phyloP scores from a whole-genome alignment of 805 yeast genomes.

The Kockiozyma suomiensis region DNA sequence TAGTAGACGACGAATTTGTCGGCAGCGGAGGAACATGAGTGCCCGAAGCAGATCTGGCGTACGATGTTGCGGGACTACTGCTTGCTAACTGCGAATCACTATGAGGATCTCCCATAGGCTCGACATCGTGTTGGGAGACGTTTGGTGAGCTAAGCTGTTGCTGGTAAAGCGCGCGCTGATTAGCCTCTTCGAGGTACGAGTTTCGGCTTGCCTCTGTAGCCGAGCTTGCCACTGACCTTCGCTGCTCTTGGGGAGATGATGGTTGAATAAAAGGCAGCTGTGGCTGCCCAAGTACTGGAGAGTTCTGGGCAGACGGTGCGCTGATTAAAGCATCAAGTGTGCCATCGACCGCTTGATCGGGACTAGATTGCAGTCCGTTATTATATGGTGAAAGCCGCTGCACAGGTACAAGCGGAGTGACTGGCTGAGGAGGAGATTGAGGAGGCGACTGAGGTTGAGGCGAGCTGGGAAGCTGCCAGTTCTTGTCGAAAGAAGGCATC shows the following conservation, averaged over 20 bases:
- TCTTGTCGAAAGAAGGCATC: constrained; percentile 26
- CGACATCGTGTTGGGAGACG: background rate
- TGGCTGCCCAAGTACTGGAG: background rate
- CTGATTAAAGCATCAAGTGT: background rate
- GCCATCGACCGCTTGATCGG: background rate
- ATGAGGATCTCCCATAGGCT: constrained; percentile 17
- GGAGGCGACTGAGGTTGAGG: constrained; percentile 17
- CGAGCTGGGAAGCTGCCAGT: constrained; percentile 30
- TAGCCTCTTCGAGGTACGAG: constrained; percentile 6
- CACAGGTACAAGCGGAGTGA: constrained; percentile 17
- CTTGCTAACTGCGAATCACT: background rate
- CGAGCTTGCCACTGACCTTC: background rate
- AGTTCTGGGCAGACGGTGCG: background rate
- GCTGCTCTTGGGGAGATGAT: background rate
- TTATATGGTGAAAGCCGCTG: background rate
- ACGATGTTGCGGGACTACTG: background rate
- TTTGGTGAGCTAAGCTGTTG: constrained; percentile 4
- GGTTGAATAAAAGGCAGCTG: background rate
- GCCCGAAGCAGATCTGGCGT: background rate
- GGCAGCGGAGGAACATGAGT: background rate
- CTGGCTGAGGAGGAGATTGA: constrained; percentile 13
- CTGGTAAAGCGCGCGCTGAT: constrained; percentile 6
- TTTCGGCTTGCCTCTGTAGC: background rate
- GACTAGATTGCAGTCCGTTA: background rate
- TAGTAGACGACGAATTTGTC: constrained; percentile 1